A percentile compares a stretch with the other conserved stretches of the same genome.
These are phyloP conservation scores for Vanilla planifolia DNA, from an alignment of 106 monocot genomes.

Conservation along the genomic window DNA sequence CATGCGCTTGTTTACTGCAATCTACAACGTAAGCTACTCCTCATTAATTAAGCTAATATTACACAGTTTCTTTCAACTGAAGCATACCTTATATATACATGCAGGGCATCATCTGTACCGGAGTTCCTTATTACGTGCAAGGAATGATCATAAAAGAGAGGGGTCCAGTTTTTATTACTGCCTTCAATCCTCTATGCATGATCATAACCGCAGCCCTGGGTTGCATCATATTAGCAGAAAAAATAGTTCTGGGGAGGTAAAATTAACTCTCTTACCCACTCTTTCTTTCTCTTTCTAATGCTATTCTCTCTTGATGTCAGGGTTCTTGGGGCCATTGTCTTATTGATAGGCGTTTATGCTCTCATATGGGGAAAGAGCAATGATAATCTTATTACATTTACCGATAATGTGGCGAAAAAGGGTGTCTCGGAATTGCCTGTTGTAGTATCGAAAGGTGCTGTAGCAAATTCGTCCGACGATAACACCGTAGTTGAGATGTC, in stretches of 20 bases:
- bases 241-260: slow-evolving; percentile 14
- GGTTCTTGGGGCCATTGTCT: slow-evolving; percentile 31
- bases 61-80: neutral
- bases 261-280: neutral
- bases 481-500: too few species aligned
- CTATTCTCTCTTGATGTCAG: neutral
- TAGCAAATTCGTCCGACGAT: neutral
- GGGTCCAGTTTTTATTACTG: slow-evolving; percentile 19
- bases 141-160: slow-evolving; percentile 10
- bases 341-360: slow-evolving; percentile 32
- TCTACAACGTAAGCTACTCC: neutral
- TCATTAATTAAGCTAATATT: neutral
- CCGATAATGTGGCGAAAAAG: neutral
- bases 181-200: slow-evolving; percentile 17
- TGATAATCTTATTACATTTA: slow-evolving; percentile 6
- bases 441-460: neutral
- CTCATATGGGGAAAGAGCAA: slow-evolving; percentile 44
- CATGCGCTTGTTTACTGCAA: neutral
- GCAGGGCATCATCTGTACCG: slow-evolving; percentile 13
- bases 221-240: slow-evolving; percentile 11
- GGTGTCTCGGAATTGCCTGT: neutral
- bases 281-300: neutral
- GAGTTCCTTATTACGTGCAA: slow-evolving; percentile 17
- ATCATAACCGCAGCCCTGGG: slow-evolving; percentile 9
- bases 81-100: neutral